Conservation (phyloP, 768 basidiomycete species). For the Cubamyces sp. region DNA sequence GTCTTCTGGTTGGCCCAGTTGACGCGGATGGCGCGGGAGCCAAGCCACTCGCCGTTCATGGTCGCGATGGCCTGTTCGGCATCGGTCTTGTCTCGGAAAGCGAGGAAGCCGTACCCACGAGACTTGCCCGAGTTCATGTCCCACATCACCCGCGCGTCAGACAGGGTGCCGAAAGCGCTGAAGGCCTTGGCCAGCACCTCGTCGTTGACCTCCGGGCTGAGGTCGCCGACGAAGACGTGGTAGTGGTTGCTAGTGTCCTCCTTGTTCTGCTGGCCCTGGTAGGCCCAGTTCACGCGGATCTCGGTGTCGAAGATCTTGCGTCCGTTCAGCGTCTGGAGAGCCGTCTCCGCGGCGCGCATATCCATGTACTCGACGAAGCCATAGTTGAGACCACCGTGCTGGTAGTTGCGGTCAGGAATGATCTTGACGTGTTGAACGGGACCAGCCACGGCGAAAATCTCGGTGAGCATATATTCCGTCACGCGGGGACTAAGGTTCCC, state of each 20-base stretch:
- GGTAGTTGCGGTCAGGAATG: conserved; percentile 98
- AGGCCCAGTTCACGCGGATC: conserved; percentile 99
- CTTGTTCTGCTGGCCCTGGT: conserved; percentile 97
- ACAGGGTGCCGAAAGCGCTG: conserved; percentile 93
- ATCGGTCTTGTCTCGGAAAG: conserved; percentile 98
- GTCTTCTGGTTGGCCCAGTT: conserved; percentile 99
- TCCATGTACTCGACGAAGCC: conserved; percentile 99
- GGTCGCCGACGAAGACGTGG: conserved; percentile 99
- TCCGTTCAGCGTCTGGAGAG: conserved; percentile 97
- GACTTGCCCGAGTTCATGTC: conserved; percentile 99
- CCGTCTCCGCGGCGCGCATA: conserved; percentile 98
- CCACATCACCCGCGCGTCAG: conserved; percentile 99
- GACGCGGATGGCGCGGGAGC: conserved; percentile 96
- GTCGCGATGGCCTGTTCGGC: conserved; percentile 99
- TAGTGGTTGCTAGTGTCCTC: conserved; percentile 98
- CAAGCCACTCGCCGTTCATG: conserved; percentile 99
- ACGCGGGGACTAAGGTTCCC: conserved; percentile 97
- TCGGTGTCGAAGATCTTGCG: conserved; percentile 99
- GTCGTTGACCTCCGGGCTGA: conserved; percentile 98
- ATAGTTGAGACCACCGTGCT: conserved; percentile 99
- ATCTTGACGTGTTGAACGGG: conserved; percentile 99
- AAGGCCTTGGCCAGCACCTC: conserved; percentile 97
- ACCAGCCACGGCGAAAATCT: conserved; percentile 96
- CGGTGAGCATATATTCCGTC: conserved; percentile 98
- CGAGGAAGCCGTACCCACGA: conserved; percentile 97